Percentiles rank a stretch among this genome's conserved stretches.
These are phyloP conservation scores for Herpotrichia juniperi DNA, from an alignment of 2,329 filamentous ascomycete species.

Conservation along the genomic window DNA sequence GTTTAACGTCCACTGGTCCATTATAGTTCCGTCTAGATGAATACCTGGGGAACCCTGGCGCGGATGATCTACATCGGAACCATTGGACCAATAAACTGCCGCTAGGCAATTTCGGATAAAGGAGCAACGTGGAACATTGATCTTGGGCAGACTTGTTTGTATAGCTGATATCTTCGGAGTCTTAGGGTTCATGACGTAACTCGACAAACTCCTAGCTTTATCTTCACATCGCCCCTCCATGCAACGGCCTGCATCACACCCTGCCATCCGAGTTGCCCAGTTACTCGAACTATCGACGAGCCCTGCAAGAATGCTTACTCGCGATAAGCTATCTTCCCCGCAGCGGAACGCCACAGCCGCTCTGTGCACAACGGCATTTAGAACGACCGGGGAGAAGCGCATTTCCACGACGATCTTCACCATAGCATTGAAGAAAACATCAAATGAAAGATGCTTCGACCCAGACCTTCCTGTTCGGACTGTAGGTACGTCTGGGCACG, in stretches of 20 bases:
- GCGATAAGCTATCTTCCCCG: constrained; percentile 4
- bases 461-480: background rate
- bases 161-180: no score
- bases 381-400: background rate
- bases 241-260: background rate
- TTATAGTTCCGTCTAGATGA: background rate
- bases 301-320: background rate
- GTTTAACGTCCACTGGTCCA: background rate
- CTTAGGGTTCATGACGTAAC: no score
- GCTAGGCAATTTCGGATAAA: background rate
- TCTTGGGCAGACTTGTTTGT: background rate
- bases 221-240: background rate
- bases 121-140: background rate
- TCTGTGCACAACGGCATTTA: background rate
- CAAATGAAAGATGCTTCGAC: background rate
- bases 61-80: background rate
- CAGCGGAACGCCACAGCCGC: background rate
- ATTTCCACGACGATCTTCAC: background rate
- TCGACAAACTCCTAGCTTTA: background rate
- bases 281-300: no score
- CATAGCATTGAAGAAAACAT: background rate
- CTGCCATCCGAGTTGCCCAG: background rate
- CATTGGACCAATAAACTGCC: background rate
- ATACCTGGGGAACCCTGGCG: background rate
- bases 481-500: background rate